Evolutionary conservation across 257 asterid genomes (phyloP).

Genomic region (Penstemon eatonii): DNA sequence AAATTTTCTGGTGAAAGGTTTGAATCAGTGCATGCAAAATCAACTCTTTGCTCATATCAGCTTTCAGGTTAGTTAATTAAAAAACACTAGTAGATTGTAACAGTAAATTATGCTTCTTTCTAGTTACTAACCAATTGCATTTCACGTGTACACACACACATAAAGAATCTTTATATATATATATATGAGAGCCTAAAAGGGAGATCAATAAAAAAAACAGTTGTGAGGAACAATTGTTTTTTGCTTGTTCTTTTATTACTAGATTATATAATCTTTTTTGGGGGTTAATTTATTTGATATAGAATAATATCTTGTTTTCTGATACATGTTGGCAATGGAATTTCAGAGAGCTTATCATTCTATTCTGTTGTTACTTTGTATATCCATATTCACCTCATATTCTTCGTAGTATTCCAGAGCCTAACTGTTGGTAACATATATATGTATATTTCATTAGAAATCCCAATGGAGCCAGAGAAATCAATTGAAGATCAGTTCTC

Average conservation of each 20-base stretch:
- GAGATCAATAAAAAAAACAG: too few relatives aligned
- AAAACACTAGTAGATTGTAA: background rate
- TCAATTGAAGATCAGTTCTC: conserved; percentile 56
- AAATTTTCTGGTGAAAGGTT: background rate
- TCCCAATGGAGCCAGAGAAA: conserved; percentile 43
- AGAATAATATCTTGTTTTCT: background rate
- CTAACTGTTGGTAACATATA: background rate
- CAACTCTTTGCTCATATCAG: conserved; percentile 27
- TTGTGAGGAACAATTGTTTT: background rate
- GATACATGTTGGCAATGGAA: conserved; percentile 29
- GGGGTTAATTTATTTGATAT: background rate
- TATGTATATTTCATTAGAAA: background rate
- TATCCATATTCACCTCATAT: background rate
- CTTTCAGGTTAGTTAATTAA: conserved; percentile 20
- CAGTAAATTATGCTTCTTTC: conserved; percentile 12
- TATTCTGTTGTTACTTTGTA: conserved; percentile 13
- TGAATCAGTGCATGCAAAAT: conserved; percentile 21
- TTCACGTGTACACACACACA: background rate
- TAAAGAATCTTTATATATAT: background rate
- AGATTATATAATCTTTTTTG: too few relatives aligned
- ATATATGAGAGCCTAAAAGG: background rate
- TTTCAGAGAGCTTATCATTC: conserved; percentile 23
- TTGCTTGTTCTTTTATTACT: too few relatives aligned
- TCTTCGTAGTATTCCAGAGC: background rate
- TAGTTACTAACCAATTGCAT: background rate